Evolutionary conservation across 805 yeast genomes (phyloP), one percentile per base, ranked within the genome.

Genomic region (Limtongia smithiae): DNA sequence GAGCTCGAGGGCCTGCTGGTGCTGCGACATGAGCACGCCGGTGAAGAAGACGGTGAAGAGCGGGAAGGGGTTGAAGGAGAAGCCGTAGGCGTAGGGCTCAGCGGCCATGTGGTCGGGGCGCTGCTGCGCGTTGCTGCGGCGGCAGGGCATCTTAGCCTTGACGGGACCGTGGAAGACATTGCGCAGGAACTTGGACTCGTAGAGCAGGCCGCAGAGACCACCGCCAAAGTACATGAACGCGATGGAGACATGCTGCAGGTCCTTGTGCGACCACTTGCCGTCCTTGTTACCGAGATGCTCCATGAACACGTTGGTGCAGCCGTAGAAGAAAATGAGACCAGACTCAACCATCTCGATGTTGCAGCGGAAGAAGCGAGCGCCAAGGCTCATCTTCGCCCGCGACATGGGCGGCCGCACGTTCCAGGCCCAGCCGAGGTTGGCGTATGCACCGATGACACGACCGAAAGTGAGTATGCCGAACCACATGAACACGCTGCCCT

Each of bases 61-160:
- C 2, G 97, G 97, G 78, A 93, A 88, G 30, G 97, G 97, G 65
- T 93, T 93, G 57, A 95, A 90, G 1, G 95, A 83, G 66, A 84
- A 71, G 56, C 78, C 59, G 33, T 51, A 43, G 25, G 54, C 53
- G 11, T 37, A 50, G 15, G 57, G 56, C 35, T 42, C 35, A 15
- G 52, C 50, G 33, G 41, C 46, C 12, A 50, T 41, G 6, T 48
- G 49, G 28, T 51, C 55, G 17, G 22, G 41, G 42, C 20, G 25
- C 37, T 27, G 37, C 12, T 25, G 31, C 27, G 35, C 12, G 20
- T 22, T 4, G 6, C 28, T 41, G 40, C 45, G 44, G 38, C 46
- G 41, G 8, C 22, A 20, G 6, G 49, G 41, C 8, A 43, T 18
- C 20, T 22, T 22, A 7, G 35, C 14, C n/a, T 28, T 30, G 27